phyloP scores from a whole-genome alignment of 208 protist genomes.

The Trypanosoma theileri region DNA sequence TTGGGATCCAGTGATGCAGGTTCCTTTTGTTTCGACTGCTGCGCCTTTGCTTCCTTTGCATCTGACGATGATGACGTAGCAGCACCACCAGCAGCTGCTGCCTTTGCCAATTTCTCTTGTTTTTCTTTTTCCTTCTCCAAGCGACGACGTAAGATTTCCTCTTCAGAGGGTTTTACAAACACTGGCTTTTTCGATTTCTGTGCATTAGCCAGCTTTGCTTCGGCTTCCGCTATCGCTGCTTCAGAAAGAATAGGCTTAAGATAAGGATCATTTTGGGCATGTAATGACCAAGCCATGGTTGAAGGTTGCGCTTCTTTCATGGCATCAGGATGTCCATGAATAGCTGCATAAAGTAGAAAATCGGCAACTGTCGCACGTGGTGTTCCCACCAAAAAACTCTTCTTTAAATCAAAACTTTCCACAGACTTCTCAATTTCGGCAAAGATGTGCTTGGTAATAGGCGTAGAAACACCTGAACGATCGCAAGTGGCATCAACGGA shows the following conservation, averaged over 20 bases:
- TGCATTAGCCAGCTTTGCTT: slow-evolving; percentile 10
- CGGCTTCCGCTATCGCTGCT: slow-evolving; percentile 6
- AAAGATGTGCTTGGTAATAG: slow-evolving; percentile 43
- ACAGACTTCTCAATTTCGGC: slow-evolving; percentile 52
- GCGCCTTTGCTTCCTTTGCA: slow-evolving; percentile 1
- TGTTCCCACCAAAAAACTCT: slow-evolving; percentile 50
- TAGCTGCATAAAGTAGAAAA: slow-evolving; percentile 65
- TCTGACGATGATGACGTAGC: slow-evolving; percentile 26
- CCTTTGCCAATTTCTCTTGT: slow-evolving; percentile 53
- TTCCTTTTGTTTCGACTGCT: slow-evolving; percentile 6
- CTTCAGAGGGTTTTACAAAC: slow-evolving; percentile 75
- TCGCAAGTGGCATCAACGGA: slow-evolving; percentile 25
- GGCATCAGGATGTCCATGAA: slow-evolving; percentile 42
- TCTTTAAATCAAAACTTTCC: slow-evolving; percentile 24
- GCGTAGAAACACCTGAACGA: slow-evolving; percentile 10
- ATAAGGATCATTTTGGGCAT: slow-evolving; percentile 44
- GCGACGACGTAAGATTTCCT: slow-evolving; percentile 78
- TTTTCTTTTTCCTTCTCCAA: slow-evolving; percentile 76
- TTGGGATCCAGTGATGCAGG: slow-evolving; percentile 31
- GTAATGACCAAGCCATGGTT: slow-evolving; percentile 41
- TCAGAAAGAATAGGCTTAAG: slow-evolving; percentile 36
- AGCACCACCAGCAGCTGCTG: slow-evolving; percentile 17
- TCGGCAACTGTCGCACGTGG: slow-evolving; percentile 65
- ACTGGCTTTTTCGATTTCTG: slow-evolving; percentile 21
- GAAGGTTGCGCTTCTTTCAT: slow-evolving; percentile 29